These are phyloP conservation scores for Jaltomata sinuosa DNA, from an alignment of 257 asterid genomes.

Conservation along the genomic window DNA sequence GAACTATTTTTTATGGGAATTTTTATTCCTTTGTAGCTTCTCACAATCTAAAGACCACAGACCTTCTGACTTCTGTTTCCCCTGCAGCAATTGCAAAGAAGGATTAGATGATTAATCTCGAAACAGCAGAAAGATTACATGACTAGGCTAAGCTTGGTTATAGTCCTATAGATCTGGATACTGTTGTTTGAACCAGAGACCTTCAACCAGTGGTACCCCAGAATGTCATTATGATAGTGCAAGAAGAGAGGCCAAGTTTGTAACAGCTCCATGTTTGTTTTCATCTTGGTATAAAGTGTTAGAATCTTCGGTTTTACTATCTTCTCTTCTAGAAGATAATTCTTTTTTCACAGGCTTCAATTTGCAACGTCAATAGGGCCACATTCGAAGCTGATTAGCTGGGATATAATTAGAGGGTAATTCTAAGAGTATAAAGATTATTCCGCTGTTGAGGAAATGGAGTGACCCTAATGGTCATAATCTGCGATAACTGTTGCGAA, in stretches of 20 bases:
- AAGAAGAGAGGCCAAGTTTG: not conserved
- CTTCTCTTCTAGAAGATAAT: not conserved
- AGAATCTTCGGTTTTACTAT: not conserved
- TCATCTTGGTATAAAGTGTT: not conserved
- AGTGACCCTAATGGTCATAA: not conserved
- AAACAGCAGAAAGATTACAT: not conserved
- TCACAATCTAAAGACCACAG: not conserved
- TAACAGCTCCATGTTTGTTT: not conserved
- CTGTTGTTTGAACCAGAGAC: not conserved
- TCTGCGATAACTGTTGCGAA: not conserved
- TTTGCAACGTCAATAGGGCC: not conserved
- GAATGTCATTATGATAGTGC: not conserved
- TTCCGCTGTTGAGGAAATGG: not conserved
- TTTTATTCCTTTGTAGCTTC: slow-evolving; percentile 7
- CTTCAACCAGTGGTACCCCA: not conserved
- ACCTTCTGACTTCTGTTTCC: not conserved
- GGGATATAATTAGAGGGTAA: not conserved
- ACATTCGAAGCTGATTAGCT: not conserved
- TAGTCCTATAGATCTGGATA: not conserved
- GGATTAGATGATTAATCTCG: slow-evolving; percentile 4
- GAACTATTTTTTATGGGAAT: slow-evolving; percentile 26
- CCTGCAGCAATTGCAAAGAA: slow-evolving; percentile 12
- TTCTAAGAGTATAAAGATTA: not conserved
- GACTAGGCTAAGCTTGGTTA: not conserved
- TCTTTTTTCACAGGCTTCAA: not conserved